Base-by-base conservation (phyloP, 164 flowering plant species). In the Aristolochia californica region DNA sequence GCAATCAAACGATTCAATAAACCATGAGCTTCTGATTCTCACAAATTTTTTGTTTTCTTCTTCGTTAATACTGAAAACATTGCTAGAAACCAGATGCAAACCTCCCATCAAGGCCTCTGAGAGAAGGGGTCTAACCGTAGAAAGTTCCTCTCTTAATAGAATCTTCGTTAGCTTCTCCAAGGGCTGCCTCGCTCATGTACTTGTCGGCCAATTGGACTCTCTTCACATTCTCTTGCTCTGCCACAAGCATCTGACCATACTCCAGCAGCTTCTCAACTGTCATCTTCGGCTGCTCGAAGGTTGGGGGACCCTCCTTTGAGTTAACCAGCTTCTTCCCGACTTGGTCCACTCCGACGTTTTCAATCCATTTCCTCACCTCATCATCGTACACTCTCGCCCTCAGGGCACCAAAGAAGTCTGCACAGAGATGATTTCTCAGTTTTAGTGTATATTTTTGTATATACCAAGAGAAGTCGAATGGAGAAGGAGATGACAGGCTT, bases 161-260 rank as follows among this genome's bases (percentile, higher is more conserved):
- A 66, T 76, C 80, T 13, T 61, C 18, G 26, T 78, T 75, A 1
- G 79, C 82, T 22, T 75, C 74, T 52, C 79, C 82, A 9, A 78
- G 76, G 49, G 76, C 77, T 4, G 77, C 79, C 57, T 75, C 79
- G 28, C 58, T 71, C 66, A 74, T 13, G 68, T 74, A 74, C 55
- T 65, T 73, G 60, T 75, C 82, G 12, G 79, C 77, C 71, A 78
- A 66, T 55, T 78, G 82, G 56, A 78, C 79, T 68, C 82, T 75
- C 82, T 78, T 78, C 66, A 78, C 82, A 62, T 78, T 78, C 45
- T 75, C 79, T 56, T 78, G 79, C 67, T 78, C 82, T 53, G 62
- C 55, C 24, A 78, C 82, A 47, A 78, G 74, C 82, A 73, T 78
- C 69, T 63, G 47, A 5, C 76, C 82, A 51, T 75, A 78, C 62